Evolutionary conservation across 1,284 basidiomycete genomes (phyloP), one percentile per base, ranked within the genome.

Genomic region (Moniliella sp.): DNA sequence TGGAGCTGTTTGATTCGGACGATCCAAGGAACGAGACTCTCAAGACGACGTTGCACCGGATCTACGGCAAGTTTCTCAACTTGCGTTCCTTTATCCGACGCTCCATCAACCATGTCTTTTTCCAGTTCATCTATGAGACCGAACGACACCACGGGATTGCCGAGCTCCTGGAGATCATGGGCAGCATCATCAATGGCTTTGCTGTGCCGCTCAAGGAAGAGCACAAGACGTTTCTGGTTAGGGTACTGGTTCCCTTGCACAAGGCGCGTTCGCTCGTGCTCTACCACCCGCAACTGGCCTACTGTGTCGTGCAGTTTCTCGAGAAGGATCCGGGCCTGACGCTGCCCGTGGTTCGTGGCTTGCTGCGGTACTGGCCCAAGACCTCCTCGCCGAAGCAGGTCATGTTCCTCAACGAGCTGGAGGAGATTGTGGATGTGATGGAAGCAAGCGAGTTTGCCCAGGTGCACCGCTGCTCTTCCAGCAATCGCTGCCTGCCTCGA

Each of bases 361-460:
- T 99, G 14, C 69, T 99, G 57, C 78, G 80, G 57, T 99, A 73
- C 65, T 99, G 91, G 91, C 91, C 91, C 27, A 97, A 97, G 64
- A 88, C 97, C 50, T 97, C 97, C 64, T 88, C 82, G 29, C 86
- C 84, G n/a, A 99, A 99, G 65, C 91, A 97, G 62, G 91, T 97
- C 64, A 97, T 99, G 91, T 97, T 83, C 67, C 69, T 99, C 44
- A 97, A 94, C 65, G 91, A 99, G 67, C 83, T 97, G 36, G 91
- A 99, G 63, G 91, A 99, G 66, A 81, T 99, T n/a, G 66, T 99
- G 40, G 91, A 99, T 61, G 91, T 99, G 35, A 94, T 93, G 49
- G 88, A 97, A 61, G 82, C 83, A 5, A 70, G 70, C 37, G 88
- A 97, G 63, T 99, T 97, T 66, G 77, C 77, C 62, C 97, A 94